Base-by-base conservation (phyloP, 1,284 basidiomycete species). In the Thelephora terrestris region DNA sequence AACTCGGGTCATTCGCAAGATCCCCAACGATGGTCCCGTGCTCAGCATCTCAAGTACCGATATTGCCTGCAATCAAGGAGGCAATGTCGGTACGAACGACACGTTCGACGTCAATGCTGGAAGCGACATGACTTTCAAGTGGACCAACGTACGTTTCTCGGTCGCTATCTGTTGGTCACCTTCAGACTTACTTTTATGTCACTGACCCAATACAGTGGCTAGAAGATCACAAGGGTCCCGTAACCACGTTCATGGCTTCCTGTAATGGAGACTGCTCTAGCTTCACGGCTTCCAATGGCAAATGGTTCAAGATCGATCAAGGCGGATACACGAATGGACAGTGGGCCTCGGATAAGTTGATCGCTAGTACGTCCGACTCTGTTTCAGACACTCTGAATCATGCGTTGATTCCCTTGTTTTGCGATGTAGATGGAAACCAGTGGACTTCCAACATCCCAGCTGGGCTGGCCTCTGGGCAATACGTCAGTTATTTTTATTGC, bases 221-320 rank as follows among this genome's bases (percentile, higher is more conserved):
- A 48, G 17, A 34, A 47, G 62, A 62, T 43, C 62, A 63, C 44
- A 40, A 65, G 56, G 67, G 67, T 17, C 63, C 65, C 21, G 62
- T 69, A 7, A 58, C 61, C 32, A 64, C 62, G 35, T 69, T 69
- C 56, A 69, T 71, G 59, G 60, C 68, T 5, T 58, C 61, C 18
- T 70, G 68, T 57, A 57, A 64, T 21, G 62, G 59, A 7, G 59
- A 64, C 48, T 69, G 68, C 55, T 53, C 56, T n/a, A 58, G 44
- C 3, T 65, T 66, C 48, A 61, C 66, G 47, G 55, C 64, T 24
- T 58, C 61, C 45, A 55, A 59, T 35, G 61, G 59, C 42, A 59
- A 62, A 43, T 71, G 68, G 69, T 66, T 66, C 55, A 69, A 70
- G 55, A 55, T 69, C 49, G 61, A 64, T 45, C 59, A 62, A 35